Evolutionary conservation across 2,329 filamentous ascomycete species (phyloP).

Genomic region (Xylariales sp.): DNA sequence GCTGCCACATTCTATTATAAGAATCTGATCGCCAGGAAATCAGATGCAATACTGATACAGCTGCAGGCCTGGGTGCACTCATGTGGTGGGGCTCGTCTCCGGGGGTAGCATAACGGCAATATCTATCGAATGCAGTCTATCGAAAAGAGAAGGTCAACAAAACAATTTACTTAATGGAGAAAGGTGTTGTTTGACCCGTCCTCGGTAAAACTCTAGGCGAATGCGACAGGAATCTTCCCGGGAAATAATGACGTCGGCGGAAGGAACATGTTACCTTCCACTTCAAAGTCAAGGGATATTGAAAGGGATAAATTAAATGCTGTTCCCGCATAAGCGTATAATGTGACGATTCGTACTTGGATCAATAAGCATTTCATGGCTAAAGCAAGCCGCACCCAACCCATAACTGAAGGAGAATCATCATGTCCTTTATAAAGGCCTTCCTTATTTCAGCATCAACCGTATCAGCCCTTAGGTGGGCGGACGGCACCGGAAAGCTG

Average conservation of each 20-base stretch:
- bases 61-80: not conserved
- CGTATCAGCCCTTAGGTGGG: constrained; percentile 34
- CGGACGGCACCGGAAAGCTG: constrained; percentile 43
- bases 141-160: constrained; percentile 21
- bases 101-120: not conserved
- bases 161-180: not conserved
- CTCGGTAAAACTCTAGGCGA: constrained; percentile 15
- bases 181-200: not conserved
- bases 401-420: not conserved
- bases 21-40: not conserved
- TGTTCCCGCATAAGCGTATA: not conserved
- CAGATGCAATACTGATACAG: not conserved
- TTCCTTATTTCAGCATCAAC: constrained; percentile 24
- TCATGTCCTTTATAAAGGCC: constrained; percentile 15
- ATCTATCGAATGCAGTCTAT: not conserved
- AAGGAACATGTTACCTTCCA: not conserved
- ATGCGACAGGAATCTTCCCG: constrained; percentile 13
- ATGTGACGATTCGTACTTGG: not conserved
- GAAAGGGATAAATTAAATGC: not conserved
- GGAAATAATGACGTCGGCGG: constrained; percentile 6
- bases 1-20: not conserved
- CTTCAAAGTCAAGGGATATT: not conserved
- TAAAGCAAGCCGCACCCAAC: not conserved
- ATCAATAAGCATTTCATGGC: not conserved
- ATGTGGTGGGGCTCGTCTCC: not conserved